Conservation (phyloP, 2,329 filamentous ascomycete genomes). For the Thermothelomyces thermophilus region DNA sequence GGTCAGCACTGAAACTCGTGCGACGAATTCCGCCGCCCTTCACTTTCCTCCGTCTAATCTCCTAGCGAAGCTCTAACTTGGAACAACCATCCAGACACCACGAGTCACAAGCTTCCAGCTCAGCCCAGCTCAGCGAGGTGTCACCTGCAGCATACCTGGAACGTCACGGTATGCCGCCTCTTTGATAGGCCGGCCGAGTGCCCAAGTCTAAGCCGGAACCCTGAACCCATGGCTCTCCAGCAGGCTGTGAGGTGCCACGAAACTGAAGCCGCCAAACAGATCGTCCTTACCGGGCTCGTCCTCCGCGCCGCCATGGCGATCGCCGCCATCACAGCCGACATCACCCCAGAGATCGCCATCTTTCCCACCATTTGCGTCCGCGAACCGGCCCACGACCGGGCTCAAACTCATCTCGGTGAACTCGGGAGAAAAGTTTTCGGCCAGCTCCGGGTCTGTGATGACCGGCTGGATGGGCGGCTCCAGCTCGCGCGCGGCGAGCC, state of each 20-base stretch:
- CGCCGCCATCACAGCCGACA: neutral
- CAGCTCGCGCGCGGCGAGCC: slow-evolving; percentile 72
- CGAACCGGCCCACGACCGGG: slow-evolving; percentile 49
- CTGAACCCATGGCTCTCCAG: slow-evolving; percentile 43
- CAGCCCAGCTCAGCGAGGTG: slow-evolving; percentile 1
- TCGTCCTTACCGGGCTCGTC: slow-evolving; percentile 41
- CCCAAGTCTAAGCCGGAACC: slow-evolving; percentile 1
- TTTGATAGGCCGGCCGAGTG: neutral
- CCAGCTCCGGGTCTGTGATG: slow-evolving; percentile 90
- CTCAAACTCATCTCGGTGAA: slow-evolving; percentile 84
- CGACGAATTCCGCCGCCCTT: neutral
- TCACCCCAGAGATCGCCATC: neutral
- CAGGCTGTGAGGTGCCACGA: slow-evolving; percentile 52
- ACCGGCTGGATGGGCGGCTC: slow-evolving; percentile 86
- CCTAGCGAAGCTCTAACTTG: neutral
- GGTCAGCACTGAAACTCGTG: neutral
- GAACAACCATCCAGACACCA: neutral
- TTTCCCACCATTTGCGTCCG: slow-evolving; percentile 25
- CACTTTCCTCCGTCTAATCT: neutral
- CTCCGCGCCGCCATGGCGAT: neutral
- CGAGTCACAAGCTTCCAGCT: neutral
- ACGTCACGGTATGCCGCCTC: neutral
- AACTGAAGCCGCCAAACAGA: slow-evolving; percentile 59
- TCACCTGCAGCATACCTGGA: neutral
- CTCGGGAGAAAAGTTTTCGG: slow-evolving; percentile 92